Conservation (phyloP, 2,329 filamentous ascomycete species). For the Madurella fahalii region DNA sequence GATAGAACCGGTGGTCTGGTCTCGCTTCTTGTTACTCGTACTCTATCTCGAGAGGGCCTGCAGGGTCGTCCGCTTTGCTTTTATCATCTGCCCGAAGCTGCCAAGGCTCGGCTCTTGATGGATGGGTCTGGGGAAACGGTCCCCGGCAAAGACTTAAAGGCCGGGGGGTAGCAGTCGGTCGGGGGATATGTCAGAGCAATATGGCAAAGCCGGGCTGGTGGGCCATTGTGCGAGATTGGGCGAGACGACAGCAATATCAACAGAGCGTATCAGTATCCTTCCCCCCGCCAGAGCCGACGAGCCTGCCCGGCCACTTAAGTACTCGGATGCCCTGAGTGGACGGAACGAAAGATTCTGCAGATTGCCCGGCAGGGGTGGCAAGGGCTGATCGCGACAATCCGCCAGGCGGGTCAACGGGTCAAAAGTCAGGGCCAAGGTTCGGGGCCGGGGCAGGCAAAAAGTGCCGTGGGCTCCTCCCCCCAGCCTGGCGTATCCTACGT, state of each 20-base stretch:
- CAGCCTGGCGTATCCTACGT: conserved; percentile 2
- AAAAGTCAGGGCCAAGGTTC: conserved; percentile 5
- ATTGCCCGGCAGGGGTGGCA: conserved; percentile 25
- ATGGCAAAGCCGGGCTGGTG: conserved; percentile 30
- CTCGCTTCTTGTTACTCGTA: conserved; percentile 1
- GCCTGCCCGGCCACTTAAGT: conserved; percentile 18
- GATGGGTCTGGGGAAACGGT: conserved; percentile 16
- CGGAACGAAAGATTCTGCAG: conserved; percentile 19
- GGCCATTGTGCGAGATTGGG: conserved; percentile 27
- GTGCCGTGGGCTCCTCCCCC: conserved; percentile 16
- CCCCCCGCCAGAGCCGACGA: conserved; percentile 17
- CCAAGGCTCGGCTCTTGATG: conserved; percentile 19
- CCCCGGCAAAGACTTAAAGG: conserved; percentile 12
- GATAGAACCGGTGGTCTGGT: neutral
- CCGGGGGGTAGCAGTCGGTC: conserved; percentile 22
- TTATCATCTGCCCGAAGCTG: conserved; percentile 10
- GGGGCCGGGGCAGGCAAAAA: conserved; percentile 8
- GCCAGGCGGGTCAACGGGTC: conserved; percentile 26
- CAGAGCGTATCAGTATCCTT: conserved; percentile 19
- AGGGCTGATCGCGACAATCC: conserved; percentile 23
- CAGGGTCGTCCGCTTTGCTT: conserved; percentile 11
- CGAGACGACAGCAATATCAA: conserved; percentile 23
- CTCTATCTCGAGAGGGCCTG: conserved; percentile 1
- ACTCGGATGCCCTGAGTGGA: conserved; percentile 19
- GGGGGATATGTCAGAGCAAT: conserved; percentile 29